A percentile compares a stretch with the other conserved stretches of the same genome.
Evolutionary conservation across 352 stramenopile species (phyloP).

Genomic region (Globisporangium splendens): DNA sequence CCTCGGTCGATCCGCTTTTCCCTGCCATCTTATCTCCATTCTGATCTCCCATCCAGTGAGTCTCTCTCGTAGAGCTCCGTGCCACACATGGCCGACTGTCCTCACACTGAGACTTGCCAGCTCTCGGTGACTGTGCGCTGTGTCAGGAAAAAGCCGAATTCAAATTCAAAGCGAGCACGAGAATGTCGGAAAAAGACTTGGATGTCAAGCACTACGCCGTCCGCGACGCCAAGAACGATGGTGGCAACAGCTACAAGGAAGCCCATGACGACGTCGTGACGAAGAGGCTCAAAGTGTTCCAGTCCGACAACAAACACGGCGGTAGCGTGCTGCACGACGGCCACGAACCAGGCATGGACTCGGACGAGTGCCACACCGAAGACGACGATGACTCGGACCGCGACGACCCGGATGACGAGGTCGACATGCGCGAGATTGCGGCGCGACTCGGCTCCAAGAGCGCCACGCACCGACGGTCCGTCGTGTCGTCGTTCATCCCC

Average conservation of each 20-base stretch:
- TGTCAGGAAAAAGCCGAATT: no score
- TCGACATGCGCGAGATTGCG: conserved; percentile 40
- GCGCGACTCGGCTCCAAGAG: conserved; percentile 34
- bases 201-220: conserved; percentile 16
- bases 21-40: no score
- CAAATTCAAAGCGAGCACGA: no score
- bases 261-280: conserved; percentile 14
- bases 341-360: conserved; percentile 24
- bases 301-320: conserved; percentile 11
- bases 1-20: no score
- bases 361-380: conserved; percentile 15
- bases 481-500: conserved; percentile 54
- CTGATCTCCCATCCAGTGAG: no score
- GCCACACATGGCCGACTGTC: no score
- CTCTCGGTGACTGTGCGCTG: no score
- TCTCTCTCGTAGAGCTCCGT: no score
- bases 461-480: conserved; percentile 39
- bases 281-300: conserved; percentile 30
- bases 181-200: conserved; percentile 31
- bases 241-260: conserved; percentile 10
- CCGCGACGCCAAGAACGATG: conserved; percentile 24
- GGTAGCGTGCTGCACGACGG: conserved; percentile 7
- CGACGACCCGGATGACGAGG: conserved; percentile 22
- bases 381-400: conserved; percentile 23
- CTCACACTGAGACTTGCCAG: no score